Percentiles rank a stretch among this genome's conserved stretches.
Conservation (phyloP, 768 basidiomycete genomes). For the Daedalea quercina region DNA sequence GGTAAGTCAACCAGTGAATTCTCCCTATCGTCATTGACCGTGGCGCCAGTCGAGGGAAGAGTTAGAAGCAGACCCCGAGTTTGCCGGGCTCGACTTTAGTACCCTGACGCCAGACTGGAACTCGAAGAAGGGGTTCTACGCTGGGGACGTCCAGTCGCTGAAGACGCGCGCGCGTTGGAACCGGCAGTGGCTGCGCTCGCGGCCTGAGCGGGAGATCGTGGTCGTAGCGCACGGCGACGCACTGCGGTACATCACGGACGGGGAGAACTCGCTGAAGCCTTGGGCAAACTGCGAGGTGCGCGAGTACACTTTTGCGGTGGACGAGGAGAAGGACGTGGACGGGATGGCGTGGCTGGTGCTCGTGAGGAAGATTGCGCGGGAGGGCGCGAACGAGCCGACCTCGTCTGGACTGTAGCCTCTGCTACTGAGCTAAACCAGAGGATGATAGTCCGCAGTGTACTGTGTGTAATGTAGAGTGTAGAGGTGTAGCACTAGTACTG, state of each 20-base stretch:
- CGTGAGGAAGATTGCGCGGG: constrained; percentile 14
- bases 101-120: constrained; percentile 22
- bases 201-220: constrained; percentile 20
- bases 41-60: constrained; percentile 15
- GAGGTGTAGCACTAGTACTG: too few relatives aligned
- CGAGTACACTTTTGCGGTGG: constrained; percentile 19
- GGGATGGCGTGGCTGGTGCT: constrained; percentile 19
- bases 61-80: constrained; percentile 23
- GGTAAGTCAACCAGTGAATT: constrained; percentile 6
- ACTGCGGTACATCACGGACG: constrained; percentile 20
- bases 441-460: too few relatives aligned
- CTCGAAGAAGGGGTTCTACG: constrained; percentile 21
- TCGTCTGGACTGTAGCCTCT: constrained; percentile 15
- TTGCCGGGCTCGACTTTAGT: constrained; percentile 21
- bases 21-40: not conserved
- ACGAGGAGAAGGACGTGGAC: constrained; percentile 15
- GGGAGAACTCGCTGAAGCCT: constrained; percentile 15
- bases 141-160: constrained; percentile 10
- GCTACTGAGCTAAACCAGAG: too few relatives aligned
- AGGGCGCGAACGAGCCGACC: constrained; percentile 19
- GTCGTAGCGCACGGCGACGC: constrained; percentile 22
- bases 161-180: constrained; percentile 21
- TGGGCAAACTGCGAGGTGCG: constrained; percentile 24
- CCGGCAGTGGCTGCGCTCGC: constrained; percentile 21
- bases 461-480: not conserved